Evolutionary conservation across 345 rosid genomes (phyloP), one percentile per base, ranked within the genome.

Genomic region (Salix koriyanagi): DNA sequence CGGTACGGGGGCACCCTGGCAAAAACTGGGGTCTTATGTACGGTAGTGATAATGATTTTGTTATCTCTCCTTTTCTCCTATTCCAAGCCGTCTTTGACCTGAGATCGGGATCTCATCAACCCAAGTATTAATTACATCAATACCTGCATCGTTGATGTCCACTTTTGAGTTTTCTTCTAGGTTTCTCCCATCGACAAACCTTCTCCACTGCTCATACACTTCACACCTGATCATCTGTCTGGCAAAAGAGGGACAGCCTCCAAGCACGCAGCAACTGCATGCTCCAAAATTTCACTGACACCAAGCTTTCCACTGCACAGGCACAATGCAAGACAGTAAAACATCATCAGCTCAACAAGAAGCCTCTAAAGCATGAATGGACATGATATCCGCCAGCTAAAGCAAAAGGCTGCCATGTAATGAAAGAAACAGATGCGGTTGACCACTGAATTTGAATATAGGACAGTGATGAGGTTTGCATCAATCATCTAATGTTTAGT

Each of bases 81-180:
- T 75, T 77, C 70, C 69, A 70, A 73, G 77, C 79, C 46, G 44
- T 66, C 69, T 76, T 72, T 77, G 71, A 79, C 21, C 74, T 44
- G 79, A 62, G 75, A 79, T 56, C 36, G 26, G 76, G 84, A 76
- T 77, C 77, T 69, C 85, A 76, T 76, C 85, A 75, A 61, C 76
- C 80, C 83, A 73, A 78, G 83, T 81, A 83, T 85, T 83, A 80
- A 67, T 80, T 83, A 84, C 84, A 84, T 60, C 66, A 76, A 72
- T 70, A 84, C 74, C 65, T 66, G 81, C 85, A 71, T 75, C 83
- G 65, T 75, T 71, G 70, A 75, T 46, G 37, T 80, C 71, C 66
- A 76, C 77, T n/a, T n/a, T 56, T 30, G 50, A 66, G 76, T 75
- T 71, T 73, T 64, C 76, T 82, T 71, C 82, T 37, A 78, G 71